phyloP scores from a whole-genome alignment of 257 asterid species.

The Salvia splendens region DNA sequence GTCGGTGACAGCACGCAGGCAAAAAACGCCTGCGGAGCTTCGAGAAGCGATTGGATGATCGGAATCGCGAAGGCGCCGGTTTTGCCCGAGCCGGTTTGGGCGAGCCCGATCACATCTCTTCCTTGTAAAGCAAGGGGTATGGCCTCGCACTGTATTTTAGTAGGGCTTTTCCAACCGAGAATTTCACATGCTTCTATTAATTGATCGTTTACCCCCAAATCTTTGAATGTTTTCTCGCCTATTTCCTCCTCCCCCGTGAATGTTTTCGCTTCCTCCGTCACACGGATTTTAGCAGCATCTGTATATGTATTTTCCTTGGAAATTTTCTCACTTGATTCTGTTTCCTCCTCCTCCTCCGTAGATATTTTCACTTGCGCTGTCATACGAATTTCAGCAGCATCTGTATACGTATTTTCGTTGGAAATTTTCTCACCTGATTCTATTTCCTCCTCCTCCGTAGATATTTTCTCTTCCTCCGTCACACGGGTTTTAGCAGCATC shows the following conservation, averaged over 20 bases:
- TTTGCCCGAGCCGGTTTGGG: slow-evolving; percentile 95
- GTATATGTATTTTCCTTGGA: too few species aligned
- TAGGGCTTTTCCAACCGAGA: slow-evolving; percentile 75
- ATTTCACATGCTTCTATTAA: slow-evolving; percentile 68
- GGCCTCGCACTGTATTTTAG: slow-evolving; percentile 61
- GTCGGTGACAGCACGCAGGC: slow-evolving; percentile 91
- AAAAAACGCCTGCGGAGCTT: slow-evolving; percentile 71
- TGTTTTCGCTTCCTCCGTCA: slow-evolving; percentile 47
- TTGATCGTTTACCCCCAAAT: slow-evolving; percentile 70
- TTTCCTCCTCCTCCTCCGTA: too few species aligned
- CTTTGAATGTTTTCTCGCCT: slow-evolving; percentile 52
- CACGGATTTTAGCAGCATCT: not conserved
- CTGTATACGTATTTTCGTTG: too few species aligned
- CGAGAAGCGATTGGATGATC: slow-evolving; percentile 69
- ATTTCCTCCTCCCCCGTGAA: slow-evolving; percentile 33
- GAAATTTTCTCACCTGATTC: too few species aligned
- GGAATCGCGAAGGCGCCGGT: slow-evolving; percentile 94
- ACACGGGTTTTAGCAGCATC: too few species aligned
- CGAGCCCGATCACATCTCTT: slow-evolving; percentile 81
- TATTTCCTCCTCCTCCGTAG: too few species aligned
- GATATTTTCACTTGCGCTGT: too few species aligned
- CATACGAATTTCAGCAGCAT: too few species aligned
- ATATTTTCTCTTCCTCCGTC: too few species aligned
- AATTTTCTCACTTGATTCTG: too few species aligned
- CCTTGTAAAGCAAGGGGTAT: slow-evolving; percentile 75